phyloP scores from a whole-genome alignment of 495 filamentous ascomycete genomes.

The Letharia columbiana region DNA sequence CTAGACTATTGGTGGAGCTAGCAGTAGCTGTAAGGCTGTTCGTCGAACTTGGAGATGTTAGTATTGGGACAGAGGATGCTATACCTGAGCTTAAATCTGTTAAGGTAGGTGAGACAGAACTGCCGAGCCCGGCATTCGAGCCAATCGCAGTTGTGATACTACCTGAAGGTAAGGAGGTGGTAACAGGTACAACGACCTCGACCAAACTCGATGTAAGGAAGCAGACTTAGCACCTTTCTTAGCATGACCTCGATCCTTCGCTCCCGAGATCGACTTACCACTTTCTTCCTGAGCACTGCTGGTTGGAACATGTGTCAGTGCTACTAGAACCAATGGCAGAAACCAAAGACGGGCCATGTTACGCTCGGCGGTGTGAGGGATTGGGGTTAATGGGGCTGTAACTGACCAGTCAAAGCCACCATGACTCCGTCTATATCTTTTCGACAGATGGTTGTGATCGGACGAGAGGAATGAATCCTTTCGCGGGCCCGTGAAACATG shows the following conservation, averaged over 20 bases:
- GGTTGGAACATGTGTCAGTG: neutral
- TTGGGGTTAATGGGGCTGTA: neutral
- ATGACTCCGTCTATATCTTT: neutral
- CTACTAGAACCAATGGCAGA: neutral
- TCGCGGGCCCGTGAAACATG: neutral
- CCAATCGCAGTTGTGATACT: neutral
- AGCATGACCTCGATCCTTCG: neutral
- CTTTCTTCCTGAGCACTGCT: neutral
- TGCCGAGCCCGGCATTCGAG: neutral
- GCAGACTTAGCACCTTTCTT: neutral
- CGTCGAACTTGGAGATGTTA: neutral
- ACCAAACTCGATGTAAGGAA: neutral
- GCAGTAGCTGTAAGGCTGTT: neutral
- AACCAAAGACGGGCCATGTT: neutral
- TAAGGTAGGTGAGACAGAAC: neutral
- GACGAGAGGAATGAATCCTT: neutral
- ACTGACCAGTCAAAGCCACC: neutral
- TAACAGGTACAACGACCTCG: neutral
- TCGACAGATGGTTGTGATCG: neutral
- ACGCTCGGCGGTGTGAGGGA: neutral
- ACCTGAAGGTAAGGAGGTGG: neutral
- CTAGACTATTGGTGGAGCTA: neutral
- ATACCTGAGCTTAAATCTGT: neutral
- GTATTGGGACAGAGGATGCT: neutral
- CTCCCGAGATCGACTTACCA: neutral